Conservation (phyloP, 108 stramenopile species). For the Cylindrotheca closterium region DNA sequence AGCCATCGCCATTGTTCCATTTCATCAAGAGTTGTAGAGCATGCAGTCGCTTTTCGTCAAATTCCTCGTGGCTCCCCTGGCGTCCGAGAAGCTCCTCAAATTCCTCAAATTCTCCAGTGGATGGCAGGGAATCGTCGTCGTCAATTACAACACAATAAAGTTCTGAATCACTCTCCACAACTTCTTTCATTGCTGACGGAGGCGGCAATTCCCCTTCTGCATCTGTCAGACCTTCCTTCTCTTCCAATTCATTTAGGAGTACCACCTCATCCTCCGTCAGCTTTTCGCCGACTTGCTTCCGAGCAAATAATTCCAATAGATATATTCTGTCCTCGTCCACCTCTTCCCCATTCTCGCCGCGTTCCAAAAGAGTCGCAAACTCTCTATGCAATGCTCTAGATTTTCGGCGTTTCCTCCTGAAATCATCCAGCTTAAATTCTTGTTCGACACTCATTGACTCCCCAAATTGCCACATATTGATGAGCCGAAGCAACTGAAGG, state of each 20-base stretch:
- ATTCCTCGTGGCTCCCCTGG: background rate
- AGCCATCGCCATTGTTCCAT: background rate
- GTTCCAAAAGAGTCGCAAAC: constrained; percentile 2
- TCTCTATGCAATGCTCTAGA: background rate
- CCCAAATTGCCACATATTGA: constrained; percentile 28
- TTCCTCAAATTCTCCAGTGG: constrained; percentile 5
- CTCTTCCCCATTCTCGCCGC: background rate
- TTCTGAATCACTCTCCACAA: background rate
- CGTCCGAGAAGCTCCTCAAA: constrained; percentile 6
- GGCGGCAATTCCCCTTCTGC: background rate
- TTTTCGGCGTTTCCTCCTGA: constrained; percentile 9
- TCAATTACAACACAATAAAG: background rate
- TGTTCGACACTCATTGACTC: constrained; percentile 11
- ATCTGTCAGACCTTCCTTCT: background rate
- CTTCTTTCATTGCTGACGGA: background rate
- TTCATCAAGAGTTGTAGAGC: constrained; percentile 7
- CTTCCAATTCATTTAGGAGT: background rate
- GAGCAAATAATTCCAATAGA: background rate
- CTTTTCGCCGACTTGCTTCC: background rate
- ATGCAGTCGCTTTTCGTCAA: constrained; percentile 7
- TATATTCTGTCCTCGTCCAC: constrained; percentile 4
- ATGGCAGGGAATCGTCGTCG: constrained; percentile 3
- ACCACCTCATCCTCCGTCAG: background rate
- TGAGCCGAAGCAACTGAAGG: constrained; percentile 16
- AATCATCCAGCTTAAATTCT: constrained; percentile 12